A percentile compares a stretch with the other conserved stretches of the same genome.
phyloP scores from a whole-genome alignment of 805 yeast species.

The Ogataea ramenticola region DNA sequence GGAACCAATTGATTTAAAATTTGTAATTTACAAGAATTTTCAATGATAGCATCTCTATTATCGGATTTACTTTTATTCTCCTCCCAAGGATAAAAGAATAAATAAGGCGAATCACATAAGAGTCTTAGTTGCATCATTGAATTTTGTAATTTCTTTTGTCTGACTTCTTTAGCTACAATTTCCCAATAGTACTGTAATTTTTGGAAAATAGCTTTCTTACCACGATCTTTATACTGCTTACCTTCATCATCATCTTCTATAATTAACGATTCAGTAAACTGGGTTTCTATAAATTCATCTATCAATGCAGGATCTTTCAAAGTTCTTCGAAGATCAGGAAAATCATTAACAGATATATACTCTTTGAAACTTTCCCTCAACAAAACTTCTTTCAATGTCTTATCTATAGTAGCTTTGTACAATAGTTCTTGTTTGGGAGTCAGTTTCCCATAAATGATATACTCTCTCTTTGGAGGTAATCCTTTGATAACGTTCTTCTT shows the following conservation, averaged over 20 bases:
- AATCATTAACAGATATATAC: constrained; percentile 36
- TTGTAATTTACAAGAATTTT: constrained; percentile 66
- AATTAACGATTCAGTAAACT: constrained; percentile 4
- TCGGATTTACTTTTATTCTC: constrained; percentile 32
- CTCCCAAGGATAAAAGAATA: constrained; percentile 75
- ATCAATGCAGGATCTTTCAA: constrained; percentile 20
- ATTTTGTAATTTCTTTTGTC: constrained; percentile 52
- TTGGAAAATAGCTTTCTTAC: not conserved
- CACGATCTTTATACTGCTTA: too few species aligned
- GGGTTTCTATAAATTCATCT: constrained; percentile 32
- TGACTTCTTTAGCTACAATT: constrained; percentile 33
- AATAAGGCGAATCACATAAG: constrained; percentile 79
- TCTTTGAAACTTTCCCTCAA: constrained; percentile 43
- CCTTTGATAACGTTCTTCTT: constrained; percentile 63
- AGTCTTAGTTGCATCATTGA: constrained; percentile 78
- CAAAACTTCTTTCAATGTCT: constrained; percentile 36
- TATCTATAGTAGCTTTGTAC: constrained; percentile 32
- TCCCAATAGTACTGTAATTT: constrained; percentile 16
- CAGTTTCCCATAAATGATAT: constrained; percentile 66
- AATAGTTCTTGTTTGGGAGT: constrained; percentile 57
- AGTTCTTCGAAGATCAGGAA: constrained; percentile 11
- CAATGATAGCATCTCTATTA: constrained; percentile 25
- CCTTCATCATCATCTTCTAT: not conserved
- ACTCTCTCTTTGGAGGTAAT: constrained; percentile 87
- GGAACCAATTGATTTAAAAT: constrained; percentile 58